Evolutionary conservation across 2,329 filamentous ascomycete species (phyloP), one percentile per base, ranked within the genome.

Genomic region (Alternaria viburni): DNA sequence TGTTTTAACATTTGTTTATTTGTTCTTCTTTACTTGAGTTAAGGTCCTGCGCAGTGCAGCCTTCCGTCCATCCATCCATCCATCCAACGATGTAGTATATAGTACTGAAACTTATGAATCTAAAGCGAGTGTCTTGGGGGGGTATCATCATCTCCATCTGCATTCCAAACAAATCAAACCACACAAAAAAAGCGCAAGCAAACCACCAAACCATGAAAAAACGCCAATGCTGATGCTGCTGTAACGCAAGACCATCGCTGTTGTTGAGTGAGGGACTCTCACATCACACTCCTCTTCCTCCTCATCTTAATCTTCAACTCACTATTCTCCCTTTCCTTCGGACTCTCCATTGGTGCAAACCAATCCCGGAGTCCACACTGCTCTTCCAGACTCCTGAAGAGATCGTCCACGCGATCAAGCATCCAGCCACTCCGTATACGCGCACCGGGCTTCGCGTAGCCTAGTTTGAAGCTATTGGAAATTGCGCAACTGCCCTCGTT

Each of bases 361-460:
- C 77, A 80, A 52, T 80, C 77, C 15, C 72, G 51, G 15, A 78
- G 63, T 4, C 76, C 73, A 36, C 77, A 79, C 54, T 69, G 68
- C 9, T 71, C 70, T 36, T 80, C 78, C 1, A 80, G 54, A 10
- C 62, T 56, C 13, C 70, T 56, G 57, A 80, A 79, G 6, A 79
- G 59, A 11, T 72, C 69, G 44, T 80, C 76, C 0, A 80, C 75
- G 6, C 78, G 68, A 26, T 80, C 77, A 9, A 72, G 62, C 75
- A 80, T 76, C 78, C 78, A 80, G 5, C 78, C 78, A 15, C 73
- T 74, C 25, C 60, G 66, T 6, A 77, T 69, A 19, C 70, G 66
- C 61, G 71, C 69, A 13, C 66, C 68, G 4, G 74, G 72, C 61
- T 72, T 76, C 6, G 73, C 71, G 8, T 76, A 78, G 13, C 78